Evolutionary conservation across 805 yeast genomes (phyloP).

Genomic region (Metschnikowia similis): DNA sequence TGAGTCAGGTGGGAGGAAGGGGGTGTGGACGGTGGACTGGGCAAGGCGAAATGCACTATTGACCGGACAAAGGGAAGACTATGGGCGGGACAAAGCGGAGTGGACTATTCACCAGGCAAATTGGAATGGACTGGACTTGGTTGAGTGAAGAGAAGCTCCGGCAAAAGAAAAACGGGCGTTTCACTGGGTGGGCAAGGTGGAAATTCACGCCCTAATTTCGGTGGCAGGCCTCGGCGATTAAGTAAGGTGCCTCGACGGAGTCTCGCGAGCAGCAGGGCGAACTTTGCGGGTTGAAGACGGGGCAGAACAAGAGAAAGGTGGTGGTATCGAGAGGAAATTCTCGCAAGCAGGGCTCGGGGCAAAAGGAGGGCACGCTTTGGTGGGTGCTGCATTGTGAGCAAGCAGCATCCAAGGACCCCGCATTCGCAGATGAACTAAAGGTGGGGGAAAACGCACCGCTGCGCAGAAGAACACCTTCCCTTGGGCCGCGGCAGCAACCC

Average conservation of each 20-base stretch:
- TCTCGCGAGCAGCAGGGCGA: background rate
- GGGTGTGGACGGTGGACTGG: no score
- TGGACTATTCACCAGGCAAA: no score
- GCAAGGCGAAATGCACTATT: no score
- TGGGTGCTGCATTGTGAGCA: background rate
- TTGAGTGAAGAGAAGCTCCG: no score
- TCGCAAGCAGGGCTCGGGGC: background rate
- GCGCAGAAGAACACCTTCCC: conserved; percentile 1
- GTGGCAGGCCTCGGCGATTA: background rate
- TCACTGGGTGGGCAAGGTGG: no score
- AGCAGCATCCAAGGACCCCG: background rate
- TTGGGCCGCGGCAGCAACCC: conserved; percentile 2
- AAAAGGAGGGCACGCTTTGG: background rate
- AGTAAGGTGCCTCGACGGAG: background rate
- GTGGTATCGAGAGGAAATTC: background rate
- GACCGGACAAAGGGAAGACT: no score
- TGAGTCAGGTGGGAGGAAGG: no score
- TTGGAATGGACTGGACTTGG: no score
- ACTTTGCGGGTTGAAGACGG: background rate
- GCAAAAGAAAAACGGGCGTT: no score
- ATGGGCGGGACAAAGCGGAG: no score
- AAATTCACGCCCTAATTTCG: background rate
- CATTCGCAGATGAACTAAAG: conserved; percentile 1
- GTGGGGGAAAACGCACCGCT: conserved; percentile 5
- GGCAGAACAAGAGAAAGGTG: background rate